phyloP scores from a whole-genome alignment of 345 rosid species.

The Zanthoxylum bungeanum region DNA sequence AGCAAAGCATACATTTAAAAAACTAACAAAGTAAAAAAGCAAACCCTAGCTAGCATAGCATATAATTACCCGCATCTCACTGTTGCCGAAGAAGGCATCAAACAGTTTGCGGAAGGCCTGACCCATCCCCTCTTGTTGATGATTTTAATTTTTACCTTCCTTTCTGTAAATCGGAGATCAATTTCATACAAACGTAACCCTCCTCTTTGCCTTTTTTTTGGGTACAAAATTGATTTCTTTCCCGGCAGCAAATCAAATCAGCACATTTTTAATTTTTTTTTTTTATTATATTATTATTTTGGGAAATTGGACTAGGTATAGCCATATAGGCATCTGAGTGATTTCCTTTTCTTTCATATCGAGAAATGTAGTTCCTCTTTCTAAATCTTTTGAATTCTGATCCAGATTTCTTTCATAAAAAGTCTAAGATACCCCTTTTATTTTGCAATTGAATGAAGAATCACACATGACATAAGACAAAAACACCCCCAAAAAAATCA shows the following conservation, averaged over 20 bases:
- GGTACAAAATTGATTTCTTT: not conserved
- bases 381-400: not conserved
- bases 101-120: conserved; percentile 89
- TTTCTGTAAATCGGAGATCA: not conserved
- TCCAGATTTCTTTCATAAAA: no score
- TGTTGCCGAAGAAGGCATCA: conserved; percentile 82
- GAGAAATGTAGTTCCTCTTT: not conserved
- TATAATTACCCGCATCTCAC: conserved; percentile 76
- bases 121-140: conserved; percentile 44
- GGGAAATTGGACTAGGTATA: not conserved
- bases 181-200: not conserved
- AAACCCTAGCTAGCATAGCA: not conserved
- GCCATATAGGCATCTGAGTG: no score
- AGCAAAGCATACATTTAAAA: not conserved
- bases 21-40: not conserved
- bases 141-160: not conserved
- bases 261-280: not conserved
- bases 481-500: no score
- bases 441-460: no score
- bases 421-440: not conserved
- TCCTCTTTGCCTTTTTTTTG: not conserved
- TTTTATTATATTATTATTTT: no score
- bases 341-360: no score
- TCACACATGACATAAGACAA: no score
- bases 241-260: not conserved